Conservation (phyloP, 2,329 filamentous ascomycete genomes). For the Fusarium sp. region DNA sequence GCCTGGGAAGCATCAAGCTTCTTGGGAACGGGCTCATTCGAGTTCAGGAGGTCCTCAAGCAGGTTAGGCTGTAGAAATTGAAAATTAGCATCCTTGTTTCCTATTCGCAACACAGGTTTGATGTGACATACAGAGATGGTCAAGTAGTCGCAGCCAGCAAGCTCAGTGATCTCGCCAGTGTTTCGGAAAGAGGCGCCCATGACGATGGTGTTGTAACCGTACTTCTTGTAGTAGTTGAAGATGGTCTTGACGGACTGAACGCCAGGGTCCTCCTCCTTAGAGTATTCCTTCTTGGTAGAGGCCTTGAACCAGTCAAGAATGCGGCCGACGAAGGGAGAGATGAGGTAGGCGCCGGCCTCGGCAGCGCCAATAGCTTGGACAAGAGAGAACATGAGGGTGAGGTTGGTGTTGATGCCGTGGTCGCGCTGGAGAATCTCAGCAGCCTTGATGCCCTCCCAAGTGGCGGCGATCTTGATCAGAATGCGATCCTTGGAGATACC, state of each 20-base stretch:
- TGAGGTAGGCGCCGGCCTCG: constrained; percentile 95
- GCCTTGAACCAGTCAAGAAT: constrained; percentile 99
- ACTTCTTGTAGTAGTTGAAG: constrained; percentile 99
- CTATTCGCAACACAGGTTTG: not conserved
- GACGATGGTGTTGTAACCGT: constrained; percentile 98
- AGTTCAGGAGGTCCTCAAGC: constrained; percentile 93
- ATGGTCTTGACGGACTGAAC: constrained; percentile 93
- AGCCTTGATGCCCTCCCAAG: constrained; percentile 99
- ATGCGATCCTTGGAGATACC: constrained; percentile 94
- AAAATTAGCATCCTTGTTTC: constrained; percentile 27
- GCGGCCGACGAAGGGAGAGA: constrained; percentile 98
- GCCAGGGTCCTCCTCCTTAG: constrained; percentile 90
- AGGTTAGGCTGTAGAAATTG: constrained; percentile 75
- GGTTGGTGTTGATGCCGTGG: constrained; percentile 97
- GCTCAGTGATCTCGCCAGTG: constrained; percentile 95
- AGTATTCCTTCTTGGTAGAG: constrained; percentile 91
- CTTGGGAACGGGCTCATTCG: constrained; percentile 81
- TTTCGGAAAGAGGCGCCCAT: constrained; percentile 99
- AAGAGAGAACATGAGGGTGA: constrained; percentile 98
- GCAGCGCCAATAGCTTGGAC: constrained; percentile 95
- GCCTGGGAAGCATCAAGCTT: constrained; percentile 84
- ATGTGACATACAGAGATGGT: constrained; percentile 85
- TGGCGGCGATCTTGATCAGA: constrained; percentile 98
- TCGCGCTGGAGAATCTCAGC: constrained; percentile 96
- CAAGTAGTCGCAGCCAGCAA: constrained; percentile 98